Conservation (phyloP, 202 grass and related monocot genomes). For the Hordeum pubiflorum region DNA sequence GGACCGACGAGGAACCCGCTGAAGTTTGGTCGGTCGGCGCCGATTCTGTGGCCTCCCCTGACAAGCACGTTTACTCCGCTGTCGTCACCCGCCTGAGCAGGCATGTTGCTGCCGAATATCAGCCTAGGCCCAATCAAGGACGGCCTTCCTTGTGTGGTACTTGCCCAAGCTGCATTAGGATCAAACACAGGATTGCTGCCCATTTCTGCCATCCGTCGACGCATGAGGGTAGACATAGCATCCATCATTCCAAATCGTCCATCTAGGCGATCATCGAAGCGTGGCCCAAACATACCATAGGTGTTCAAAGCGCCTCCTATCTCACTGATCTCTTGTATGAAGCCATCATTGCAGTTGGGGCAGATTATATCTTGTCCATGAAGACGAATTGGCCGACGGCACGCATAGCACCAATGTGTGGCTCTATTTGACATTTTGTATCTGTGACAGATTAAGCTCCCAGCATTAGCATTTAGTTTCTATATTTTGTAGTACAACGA, state of each 20-base stretch:
- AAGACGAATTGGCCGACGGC: conserved; percentile 45
- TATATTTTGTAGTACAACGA: not conserved
- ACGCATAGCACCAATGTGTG: conserved; percentile 91
- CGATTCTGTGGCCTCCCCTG: conserved; percentile 34
- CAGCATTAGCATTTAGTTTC: not conserved
- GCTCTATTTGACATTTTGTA: conserved; percentile 67
- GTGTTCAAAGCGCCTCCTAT: conserved; percentile 40
- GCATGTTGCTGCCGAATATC: conserved; percentile 30
- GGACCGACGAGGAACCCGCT: conserved; percentile 31
- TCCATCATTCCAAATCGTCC: conserved; percentile 62
- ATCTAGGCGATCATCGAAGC: conserved; percentile 5
- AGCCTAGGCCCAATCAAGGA: not conserved
- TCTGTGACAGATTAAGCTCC: conserved; percentile 14
- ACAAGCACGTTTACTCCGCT: conserved; percentile 25
- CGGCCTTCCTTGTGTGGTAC: conserved; percentile 8
- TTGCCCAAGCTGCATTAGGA: conserved; percentile 18
- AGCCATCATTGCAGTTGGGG: conserved; percentile 76
- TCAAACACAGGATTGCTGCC: conserved; percentile 29
- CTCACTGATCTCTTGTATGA: conserved; percentile 83
- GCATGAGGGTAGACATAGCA: conserved; percentile 55
- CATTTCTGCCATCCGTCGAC: conserved; percentile 39
- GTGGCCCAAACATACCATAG: conserved; percentile 38
- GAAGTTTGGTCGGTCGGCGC: conserved; percentile 27
- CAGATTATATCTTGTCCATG: conserved; percentile 43
- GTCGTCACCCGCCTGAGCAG: conserved; percentile 7